These are phyloP conservation scores for Peronospora belbahrii DNA, from an alignment of 352 stramenopile genomes.

Conservation along the genomic window DNA sequence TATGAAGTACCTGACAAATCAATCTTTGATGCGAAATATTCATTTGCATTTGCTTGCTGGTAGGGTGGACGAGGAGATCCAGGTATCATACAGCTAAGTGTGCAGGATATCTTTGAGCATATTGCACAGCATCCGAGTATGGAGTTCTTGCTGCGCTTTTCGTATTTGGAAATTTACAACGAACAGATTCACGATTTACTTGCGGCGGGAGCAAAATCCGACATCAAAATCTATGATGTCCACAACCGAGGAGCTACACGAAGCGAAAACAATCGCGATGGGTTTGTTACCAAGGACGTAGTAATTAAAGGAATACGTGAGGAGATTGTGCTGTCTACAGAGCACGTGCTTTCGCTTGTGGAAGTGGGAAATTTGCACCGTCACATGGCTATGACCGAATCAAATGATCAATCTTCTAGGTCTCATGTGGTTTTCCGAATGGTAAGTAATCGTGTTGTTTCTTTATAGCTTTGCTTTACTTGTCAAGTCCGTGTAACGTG, in stretches of 20 bases:
- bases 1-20: conserved; percentile 12
- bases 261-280: conserved; percentile 12
- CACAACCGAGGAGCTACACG: conserved; percentile 31
- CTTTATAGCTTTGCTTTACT: conserved; percentile 6
- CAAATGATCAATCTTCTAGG: conserved; percentile 73
- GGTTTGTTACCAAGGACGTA: conserved; percentile 64
- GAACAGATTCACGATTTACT: conserved; percentile 96
- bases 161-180: conserved; percentile 98
- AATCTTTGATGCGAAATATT: conserved; percentile 20
- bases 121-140: conserved; percentile 49
- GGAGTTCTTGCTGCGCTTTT: conserved; percentile 80
- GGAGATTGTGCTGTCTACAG: conserved; percentile 66
- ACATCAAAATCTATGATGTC: conserved; percentile 75
- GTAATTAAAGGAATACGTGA: conserved; percentile 79
- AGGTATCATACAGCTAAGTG: conserved; percentile 79
- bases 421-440: conserved; percentile 76
- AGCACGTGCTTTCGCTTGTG: conserved; percentile 85
- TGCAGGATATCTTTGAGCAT: conserved; percentile 84
- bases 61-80: conserved; percentile 42
- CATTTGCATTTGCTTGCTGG: conserved; percentile 4
- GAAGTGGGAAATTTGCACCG: conserved; percentile 68
- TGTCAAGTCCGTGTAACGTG: conserved; percentile 5
- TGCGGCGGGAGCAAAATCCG: conserved; percentile 43
- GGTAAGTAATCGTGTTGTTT: conserved; percentile 22
- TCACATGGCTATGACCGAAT: conserved; percentile 64